A percentile compares a stretch with the other conserved stretches of the same genome.
Evolutionary conservation across 768 basidiomycete species (phyloP).

Genomic region (Kwoniella dejecticola): DNA sequence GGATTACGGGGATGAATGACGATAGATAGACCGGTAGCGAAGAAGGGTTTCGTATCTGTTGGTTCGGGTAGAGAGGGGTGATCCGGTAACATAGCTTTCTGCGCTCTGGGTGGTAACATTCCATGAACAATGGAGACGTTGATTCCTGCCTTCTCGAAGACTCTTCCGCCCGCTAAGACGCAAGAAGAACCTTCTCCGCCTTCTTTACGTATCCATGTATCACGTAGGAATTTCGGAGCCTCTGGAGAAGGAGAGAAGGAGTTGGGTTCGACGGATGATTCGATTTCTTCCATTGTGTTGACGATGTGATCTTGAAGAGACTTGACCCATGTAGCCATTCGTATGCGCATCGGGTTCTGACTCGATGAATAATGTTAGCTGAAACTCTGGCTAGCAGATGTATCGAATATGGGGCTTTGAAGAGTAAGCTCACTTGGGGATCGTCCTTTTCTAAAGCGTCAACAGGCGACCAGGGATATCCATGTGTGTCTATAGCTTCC

Average conservation of each 20-base stretch:
- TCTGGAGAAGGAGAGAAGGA: constrained; percentile 21
- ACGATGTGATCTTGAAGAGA: constrained; percentile 79
- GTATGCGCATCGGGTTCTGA: constrained; percentile 68
- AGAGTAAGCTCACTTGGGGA: constrained; percentile 43
- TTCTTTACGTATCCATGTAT: constrained; percentile 64
- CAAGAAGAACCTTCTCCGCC: constrained; percentile 80
- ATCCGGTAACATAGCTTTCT: constrained; percentile 93
- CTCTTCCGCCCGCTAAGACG: constrained; percentile 65
- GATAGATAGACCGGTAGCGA: constrained; percentile 86
- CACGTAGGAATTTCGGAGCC: constrained; percentile 67
- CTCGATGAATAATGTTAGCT: too few species aligned
- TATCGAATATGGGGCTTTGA: too few species aligned
- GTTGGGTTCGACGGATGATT: constrained; percentile 64
- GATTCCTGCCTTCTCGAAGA: constrained; percentile 94
- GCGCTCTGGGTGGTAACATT: constrained; percentile 78
- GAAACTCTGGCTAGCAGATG: background rate
- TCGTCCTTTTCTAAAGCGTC: constrained; percentile 52
- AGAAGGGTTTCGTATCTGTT: constrained; percentile 73
- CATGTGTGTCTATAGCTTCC: constrained; percentile 33
- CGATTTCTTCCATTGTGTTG: constrained; percentile 71
- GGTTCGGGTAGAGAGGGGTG: constrained; percentile 62
- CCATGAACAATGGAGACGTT: constrained; percentile 93
- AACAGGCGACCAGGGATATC: constrained; percentile 40
- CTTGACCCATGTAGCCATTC: constrained; percentile 74
- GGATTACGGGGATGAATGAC: constrained; percentile 95